phyloP scores from a whole-genome alignment of 768 basidiomycete species.

The Kwoniella botswanensis region DNA sequence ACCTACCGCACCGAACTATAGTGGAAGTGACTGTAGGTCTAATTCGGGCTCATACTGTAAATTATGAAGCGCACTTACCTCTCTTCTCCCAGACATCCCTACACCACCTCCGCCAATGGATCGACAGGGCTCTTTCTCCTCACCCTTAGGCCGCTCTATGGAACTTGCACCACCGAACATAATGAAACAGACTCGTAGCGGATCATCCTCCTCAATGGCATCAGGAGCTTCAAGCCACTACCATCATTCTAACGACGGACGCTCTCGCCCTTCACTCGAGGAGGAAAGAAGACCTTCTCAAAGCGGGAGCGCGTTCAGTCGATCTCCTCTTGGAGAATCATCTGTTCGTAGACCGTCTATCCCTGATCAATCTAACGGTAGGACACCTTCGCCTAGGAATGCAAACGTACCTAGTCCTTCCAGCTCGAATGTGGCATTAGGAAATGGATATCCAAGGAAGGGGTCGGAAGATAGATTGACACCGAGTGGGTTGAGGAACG shows the following conservation, averaged over 20 bases:
- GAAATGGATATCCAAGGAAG: conserved; percentile 20
- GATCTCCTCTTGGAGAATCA: conserved; percentile 35
- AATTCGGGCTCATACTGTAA: background rate
- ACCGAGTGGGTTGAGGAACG: conserved; percentile 19
- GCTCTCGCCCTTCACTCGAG: conserved; percentile 30
- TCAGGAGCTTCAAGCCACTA: conserved; percentile 33
- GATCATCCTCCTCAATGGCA: conserved; percentile 45
- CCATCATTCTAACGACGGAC: conserved; percentile 23
- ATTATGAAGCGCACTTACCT: no score
- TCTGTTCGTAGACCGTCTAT: conserved; percentile 18
- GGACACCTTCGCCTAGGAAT: conserved; percentile 21
- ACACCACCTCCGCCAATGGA: conserved; percentile 20
- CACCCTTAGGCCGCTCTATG: conserved; percentile 26
- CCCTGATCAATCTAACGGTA: conserved; percentile 2
- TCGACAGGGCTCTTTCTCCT: conserved; percentile 23
- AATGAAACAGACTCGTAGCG: conserved; percentile 30
- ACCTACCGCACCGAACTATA: conserved; percentile 13
- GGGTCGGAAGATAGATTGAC: conserved; percentile 20
- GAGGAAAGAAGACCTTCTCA: conserved; percentile 33
- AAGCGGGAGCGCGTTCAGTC: conserved; percentile 13
- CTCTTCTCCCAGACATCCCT: conserved; percentile 1
- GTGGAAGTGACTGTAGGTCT: conserved; percentile 16
- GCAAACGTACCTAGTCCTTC: background rate
- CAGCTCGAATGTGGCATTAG: background rate
- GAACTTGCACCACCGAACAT: conserved; percentile 38